Conservation (phyloP, 306 rosid genomes). For the Medicago lupulina region DNA sequence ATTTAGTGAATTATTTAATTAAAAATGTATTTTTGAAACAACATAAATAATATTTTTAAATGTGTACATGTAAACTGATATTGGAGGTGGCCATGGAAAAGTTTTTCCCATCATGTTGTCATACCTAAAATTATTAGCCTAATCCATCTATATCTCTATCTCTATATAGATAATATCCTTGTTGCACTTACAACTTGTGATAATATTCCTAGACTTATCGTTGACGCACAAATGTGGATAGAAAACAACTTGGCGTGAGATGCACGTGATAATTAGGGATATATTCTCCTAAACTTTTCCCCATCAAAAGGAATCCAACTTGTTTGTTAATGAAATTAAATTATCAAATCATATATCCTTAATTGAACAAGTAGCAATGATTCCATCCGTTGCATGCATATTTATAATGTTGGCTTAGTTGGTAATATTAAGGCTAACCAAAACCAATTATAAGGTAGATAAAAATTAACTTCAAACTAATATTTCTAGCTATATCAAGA, state of each 20-base stretch:
- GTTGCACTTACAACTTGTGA: neutral
- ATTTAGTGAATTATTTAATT: too few species aligned
- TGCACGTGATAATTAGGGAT: neutral
- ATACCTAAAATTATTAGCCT: too few species aligned
- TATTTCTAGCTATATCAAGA: too few species aligned
- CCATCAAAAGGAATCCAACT: neutral
- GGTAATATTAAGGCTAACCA: neutral
- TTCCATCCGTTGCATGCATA: neutral
- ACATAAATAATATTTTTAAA: too few species aligned
- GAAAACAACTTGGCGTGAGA: neutral
- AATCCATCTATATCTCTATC: too few species aligned
- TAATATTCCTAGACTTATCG: neutral
- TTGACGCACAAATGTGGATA: neutral
- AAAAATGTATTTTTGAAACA: too few species aligned
- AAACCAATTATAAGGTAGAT: too few species aligned
- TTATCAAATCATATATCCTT: neutral
- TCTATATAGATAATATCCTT: too few species aligned
- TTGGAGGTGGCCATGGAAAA: neutral
- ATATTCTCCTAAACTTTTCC: neutral
- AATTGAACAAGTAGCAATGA: neutral
- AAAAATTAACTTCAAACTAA: too few species aligned
- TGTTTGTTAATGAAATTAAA: neutral
- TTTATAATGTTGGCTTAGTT: neutral
- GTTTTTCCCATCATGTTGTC: too few species aligned
- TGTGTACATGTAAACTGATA: too few species aligned